Evolutionary conservation across 2,329 filamentous ascomycete genomes (phyloP), one percentile per base, ranked within the genome.

Genomic region (Lachnellula suecica): DNA sequence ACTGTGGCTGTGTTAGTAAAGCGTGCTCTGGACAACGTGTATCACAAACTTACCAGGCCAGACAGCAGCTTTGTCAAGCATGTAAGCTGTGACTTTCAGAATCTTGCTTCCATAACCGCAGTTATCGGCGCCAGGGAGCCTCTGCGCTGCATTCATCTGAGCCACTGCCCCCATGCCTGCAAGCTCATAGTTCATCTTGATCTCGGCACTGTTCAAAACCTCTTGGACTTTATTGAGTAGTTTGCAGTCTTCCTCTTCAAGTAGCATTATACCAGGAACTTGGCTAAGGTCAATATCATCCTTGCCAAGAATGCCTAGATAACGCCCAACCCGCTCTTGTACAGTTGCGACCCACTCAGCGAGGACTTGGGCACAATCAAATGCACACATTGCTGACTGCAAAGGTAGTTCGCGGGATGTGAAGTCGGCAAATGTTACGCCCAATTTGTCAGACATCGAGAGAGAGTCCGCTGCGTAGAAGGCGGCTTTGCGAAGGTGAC

Each of bases 391-490:
- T 1, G 91, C 90, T 13, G 89, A 91, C 67, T 96, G 93, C 35
- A 96, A 82, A 0, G 94, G 91, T 11, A 97, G 78, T 66, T 97
- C 91, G 41, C 90, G 81, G 48, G 88, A 91, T 1, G 85, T 87
- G 56, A 89, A 86, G 58, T 96, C 91, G 7, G 89, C 87, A 71
- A 93, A 94, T 0, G 89, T 91, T 24, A 93, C 83, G 1, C 91
- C 91, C 11, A 94, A 79, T 66, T 88, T 92, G 68, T 95, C 89
- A 2, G 91, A 88, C 83, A 94, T 94, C 24, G 85, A 84, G 8
- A 99, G 81, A 0, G 92, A 96, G 68, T 97, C 91, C 1, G 91
- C 91, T 1, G 94, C 94, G 66, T 96, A 96, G 66, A 91, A 95
- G 0, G 93, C 94, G n/a, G 94, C 94, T 68, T 93, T 95, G 40